Evolutionary conservation across 495 filamentous ascomycete species (phyloP).

Genomic region (Hyaloscypha variabilis): DNA sequence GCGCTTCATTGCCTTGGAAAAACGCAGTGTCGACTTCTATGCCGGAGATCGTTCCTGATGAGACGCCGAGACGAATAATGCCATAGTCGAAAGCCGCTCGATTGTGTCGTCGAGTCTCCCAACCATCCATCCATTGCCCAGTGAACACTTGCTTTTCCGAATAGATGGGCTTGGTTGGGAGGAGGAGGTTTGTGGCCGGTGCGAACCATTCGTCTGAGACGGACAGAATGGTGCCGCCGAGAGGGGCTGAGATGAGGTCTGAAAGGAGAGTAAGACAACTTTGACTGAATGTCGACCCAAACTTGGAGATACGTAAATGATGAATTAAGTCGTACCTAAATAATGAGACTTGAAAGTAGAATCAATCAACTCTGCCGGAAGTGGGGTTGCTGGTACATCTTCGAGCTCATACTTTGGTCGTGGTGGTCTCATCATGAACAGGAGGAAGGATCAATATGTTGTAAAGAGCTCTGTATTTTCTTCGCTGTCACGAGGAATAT

Average conservation of each 20-base stretch:
- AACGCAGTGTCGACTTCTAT: constrained; percentile 84
- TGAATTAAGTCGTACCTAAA: background rate
- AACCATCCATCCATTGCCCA: constrained; percentile 91
- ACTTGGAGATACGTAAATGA: too few species aligned
- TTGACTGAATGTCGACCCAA: too few species aligned
- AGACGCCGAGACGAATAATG: constrained; percentile 73
- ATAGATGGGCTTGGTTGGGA: constrained; percentile 70
- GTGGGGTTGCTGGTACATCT: background rate
- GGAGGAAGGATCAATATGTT: too few species aligned
- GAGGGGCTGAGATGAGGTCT: constrained; percentile 73
- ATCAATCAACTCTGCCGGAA: background rate
- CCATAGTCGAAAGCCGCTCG: constrained; percentile 77
- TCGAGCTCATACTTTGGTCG: background rate
- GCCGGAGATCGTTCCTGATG: constrained; percentile 72
- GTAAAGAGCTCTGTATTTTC: too few species aligned
- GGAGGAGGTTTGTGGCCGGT: constrained; percentile 73
- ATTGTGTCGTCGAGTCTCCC: constrained; percentile 92
- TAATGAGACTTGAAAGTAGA: background rate
- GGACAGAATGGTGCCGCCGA: constrained; percentile 71
- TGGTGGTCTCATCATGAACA: too few species aligned
- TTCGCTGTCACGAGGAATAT: too few species aligned
- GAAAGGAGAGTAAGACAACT: background rate
- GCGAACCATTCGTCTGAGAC: constrained; percentile 89
- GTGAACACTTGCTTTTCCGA: constrained; percentile 79
- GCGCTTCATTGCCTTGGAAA: constrained; percentile 85